Evolutionary conservation across 352 stramenopile genomes (phyloP).

Genomic region (Phytopythium oedochilum): DNA sequence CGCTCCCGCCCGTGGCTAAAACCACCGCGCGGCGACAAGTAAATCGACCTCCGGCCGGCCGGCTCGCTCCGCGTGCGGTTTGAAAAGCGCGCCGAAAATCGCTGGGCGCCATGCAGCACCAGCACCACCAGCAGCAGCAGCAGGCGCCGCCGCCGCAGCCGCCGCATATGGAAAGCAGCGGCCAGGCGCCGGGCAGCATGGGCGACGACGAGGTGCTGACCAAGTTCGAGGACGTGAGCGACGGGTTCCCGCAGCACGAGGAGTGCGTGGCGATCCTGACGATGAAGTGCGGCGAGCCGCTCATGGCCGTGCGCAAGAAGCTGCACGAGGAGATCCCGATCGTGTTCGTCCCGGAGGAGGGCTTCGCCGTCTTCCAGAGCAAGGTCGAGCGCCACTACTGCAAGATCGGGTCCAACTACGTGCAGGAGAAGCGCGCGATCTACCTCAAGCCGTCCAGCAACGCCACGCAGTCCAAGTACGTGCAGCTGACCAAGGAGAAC

Average conservation of each 20-base stretch:
- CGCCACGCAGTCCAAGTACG: conserved; percentile 75
- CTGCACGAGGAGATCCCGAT: conserved; percentile 70
- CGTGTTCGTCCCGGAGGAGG: conserved; percentile 62
- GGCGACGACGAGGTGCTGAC: conserved; percentile 24
- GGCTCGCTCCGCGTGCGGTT: neutral
- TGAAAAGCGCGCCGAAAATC: neutral
- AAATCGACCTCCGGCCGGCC: neutral
- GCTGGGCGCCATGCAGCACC: too few species aligned
- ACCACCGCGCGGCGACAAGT: neutral
- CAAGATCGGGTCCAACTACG: conserved; percentile 54
- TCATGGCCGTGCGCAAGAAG: conserved; percentile 78
- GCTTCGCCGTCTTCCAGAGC: conserved; percentile 73
- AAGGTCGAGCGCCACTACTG: conserved; percentile 70
- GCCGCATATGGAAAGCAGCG: too few species aligned
- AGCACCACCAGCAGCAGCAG: neutral
- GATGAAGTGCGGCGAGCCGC: conserved; percentile 72
- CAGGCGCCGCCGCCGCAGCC: too few species aligned
- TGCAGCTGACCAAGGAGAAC: conserved; percentile 68
- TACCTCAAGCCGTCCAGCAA: conserved; percentile 76
- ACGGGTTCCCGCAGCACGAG: conserved; percentile 55
- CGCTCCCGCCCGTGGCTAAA: conserved; percentile 1
- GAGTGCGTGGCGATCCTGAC: conserved; percentile 64
- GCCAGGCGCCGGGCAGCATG: conserved; percentile 7
- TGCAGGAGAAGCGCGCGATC: conserved; percentile 61
- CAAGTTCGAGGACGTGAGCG: conserved; percentile 28